Base-by-base conservation (phyloP, 805 yeast species). In the Jamesozyma piceae region DNA sequence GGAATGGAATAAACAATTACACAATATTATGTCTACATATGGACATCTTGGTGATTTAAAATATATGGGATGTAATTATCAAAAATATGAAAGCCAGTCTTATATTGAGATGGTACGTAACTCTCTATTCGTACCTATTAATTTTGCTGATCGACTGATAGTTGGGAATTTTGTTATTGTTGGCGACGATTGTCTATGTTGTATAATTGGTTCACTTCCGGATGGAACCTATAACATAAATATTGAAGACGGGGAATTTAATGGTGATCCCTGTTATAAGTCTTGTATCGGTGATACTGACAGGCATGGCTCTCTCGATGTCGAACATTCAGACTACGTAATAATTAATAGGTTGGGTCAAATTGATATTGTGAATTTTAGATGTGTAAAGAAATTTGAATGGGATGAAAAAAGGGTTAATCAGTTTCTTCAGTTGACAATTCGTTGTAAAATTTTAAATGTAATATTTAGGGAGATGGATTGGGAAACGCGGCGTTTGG, bases 291-390 rank as follows among this genome's bases (percentile, higher is more conserved):
- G 28, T 6, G 48, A 43, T 21, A 35, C 20, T 3, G 22, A 10
- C 18, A 13, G 20, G 22, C 5, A 28, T 6, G 5, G 13, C 29
- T 5, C n/a, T 4, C 15, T 3, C 19, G 19, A 26, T 28, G 15
- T 32, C 4, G 21, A 9, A n/a, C 51, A 50, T 27, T 24, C 28
- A 8, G 28, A 24, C 28, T 44, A 44, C 29, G 49, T 44, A 11
- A 34, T 53, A 19, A 40, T 53, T 43, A 46, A 51, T 41, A 41
- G 36, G 17, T 24, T 44, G 27, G 58, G 58, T 4, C 51, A 50
- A 20, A 26, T 37, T 18, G 15, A 24, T 27, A 37, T 41, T 14
- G 37, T 20, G 4, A 5, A 17, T 5, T 18, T 27, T 2, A 28
- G 3, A 9, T 22, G 18, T 20, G 13, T 37, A 5, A 19, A 26